Evolutionary conservation across 139 green algal genomes (phyloP).

Genomic region (Edaphochlamys debaryana): DNA sequence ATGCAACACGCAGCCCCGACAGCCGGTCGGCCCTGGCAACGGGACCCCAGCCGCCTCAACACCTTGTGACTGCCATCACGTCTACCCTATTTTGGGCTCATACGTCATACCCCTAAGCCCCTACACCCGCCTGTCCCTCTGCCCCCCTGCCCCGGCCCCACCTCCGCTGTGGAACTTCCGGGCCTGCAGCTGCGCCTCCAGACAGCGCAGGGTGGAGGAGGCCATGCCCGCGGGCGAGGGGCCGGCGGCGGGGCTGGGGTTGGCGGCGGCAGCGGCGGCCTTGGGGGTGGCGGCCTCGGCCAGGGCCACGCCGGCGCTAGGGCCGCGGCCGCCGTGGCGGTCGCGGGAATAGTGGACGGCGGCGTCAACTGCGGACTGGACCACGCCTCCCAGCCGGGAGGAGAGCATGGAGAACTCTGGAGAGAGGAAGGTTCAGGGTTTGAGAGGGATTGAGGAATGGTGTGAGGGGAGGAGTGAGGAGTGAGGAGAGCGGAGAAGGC

Average conservation of each 20-base stretch:
- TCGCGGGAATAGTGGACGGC: not conserved
- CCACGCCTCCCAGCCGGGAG: not conserved
- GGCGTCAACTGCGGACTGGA: not conserved
- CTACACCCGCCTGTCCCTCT: too few species aligned
- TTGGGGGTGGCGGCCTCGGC: too few species aligned
- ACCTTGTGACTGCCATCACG: too few species aligned
- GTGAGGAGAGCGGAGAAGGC: too few species aligned
- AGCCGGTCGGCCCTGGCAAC: too few species aligned
- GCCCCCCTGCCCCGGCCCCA: too few species aligned
- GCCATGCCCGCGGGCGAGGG: not conserved
- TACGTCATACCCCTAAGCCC: too few species aligned
- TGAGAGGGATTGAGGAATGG: too few species aligned
- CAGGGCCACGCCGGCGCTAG: not conserved
- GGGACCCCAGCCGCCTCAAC: too few species aligned
- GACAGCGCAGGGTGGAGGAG: slow-evolving; percentile 12
- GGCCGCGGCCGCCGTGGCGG: not conserved
- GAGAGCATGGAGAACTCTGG: slow-evolving; percentile 24
- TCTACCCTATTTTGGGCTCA: too few species aligned
- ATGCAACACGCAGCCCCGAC: too few species aligned
- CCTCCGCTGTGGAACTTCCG: slow-evolving; percentile 8
- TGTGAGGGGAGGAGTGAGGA: too few species aligned
- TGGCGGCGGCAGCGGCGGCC: not conserved
- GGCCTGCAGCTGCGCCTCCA: slow-evolving; percentile 31
- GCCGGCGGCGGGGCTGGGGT: not conserved
- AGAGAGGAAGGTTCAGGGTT: not conserved